Evolutionary conservation across 495 filamentous ascomycete species (phyloP).

Genomic region (Penicillium diatomitis): DNA sequence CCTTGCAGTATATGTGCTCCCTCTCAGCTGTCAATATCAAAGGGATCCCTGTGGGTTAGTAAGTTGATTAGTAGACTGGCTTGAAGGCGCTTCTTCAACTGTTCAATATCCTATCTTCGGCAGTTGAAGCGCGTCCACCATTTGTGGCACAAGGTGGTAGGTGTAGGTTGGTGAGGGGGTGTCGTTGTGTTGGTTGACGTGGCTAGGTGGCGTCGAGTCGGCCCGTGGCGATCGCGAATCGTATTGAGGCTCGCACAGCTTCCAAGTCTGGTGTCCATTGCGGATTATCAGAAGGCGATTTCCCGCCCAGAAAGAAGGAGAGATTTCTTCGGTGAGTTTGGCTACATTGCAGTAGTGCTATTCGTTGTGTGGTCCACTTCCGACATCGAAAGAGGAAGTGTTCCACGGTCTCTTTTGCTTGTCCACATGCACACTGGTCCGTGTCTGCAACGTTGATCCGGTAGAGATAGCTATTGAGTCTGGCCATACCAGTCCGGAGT

Average conservation of each 20-base stretch:
- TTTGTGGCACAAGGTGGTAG: conserved; percentile 7
- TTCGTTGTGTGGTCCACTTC: conserved; percentile 20
- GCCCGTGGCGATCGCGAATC: not conserved
- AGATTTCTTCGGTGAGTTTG: conserved; percentile 22
- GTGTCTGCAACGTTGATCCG: conserved; percentile 16
- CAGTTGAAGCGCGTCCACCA: not conserved
- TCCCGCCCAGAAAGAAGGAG: conserved; percentile 24
- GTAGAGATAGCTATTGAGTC: conserved; percentile 25
- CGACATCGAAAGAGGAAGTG: conserved; percentile 29
- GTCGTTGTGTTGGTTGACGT: not conserved
- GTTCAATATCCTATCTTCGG: conserved; percentile 18
- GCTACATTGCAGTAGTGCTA: conserved; percentile 24
- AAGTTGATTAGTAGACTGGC: conserved; percentile 19
- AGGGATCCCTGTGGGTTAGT: conserved; percentile 22
- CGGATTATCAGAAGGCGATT: conserved; percentile 19
- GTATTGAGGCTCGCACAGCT: not conserved
- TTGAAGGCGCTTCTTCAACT: conserved; percentile 21
- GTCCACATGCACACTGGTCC: conserved; percentile 19
- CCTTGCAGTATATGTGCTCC: conserved; percentile 17
- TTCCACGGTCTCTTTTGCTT: conserved; percentile 25
- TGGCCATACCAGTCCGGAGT: conserved; percentile 25
- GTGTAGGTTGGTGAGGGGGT: not conserved
- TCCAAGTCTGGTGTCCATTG: conserved; percentile 22
- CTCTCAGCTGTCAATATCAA: conserved; percentile 11
- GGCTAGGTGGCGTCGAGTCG: conserved; percentile 1